Percentiles rank a stretch among this genome's conserved stretches.
Conservation (phyloP, 2,329 filamentous ascomycete species). For the Colletotrichum sp. region DNA sequence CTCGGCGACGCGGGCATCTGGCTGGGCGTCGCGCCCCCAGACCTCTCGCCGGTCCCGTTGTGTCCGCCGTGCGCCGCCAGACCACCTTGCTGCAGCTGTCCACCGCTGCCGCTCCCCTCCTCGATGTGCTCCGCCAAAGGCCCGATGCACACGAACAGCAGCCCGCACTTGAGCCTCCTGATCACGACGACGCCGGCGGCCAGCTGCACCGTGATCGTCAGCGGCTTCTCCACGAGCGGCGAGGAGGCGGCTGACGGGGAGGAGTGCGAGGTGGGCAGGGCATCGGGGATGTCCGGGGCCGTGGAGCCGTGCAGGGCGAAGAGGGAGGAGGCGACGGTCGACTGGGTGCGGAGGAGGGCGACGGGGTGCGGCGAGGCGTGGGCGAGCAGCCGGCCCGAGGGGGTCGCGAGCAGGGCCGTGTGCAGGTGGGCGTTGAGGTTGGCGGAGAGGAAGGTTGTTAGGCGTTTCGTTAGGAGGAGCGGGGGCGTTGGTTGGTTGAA, state of each 20-base stretch:
- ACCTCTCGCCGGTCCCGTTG: slow-evolving; percentile 23
- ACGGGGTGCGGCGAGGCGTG: slow-evolving; percentile 60
- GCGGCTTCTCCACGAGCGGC: slow-evolving; percentile 31
- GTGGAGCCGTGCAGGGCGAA: slow-evolving; percentile 61
- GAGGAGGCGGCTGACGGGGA: slow-evolving; percentile 24
- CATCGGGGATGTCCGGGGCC: slow-evolving; percentile 44
- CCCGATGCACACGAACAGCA: slow-evolving; percentile 67
- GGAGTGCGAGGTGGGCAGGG: slow-evolving; percentile 40
- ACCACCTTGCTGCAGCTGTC: slow-evolving; percentile 16
- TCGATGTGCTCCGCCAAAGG: slow-evolving; percentile 37
- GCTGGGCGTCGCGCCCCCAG: slow-evolving; percentile 30
- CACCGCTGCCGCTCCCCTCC: not conserved
- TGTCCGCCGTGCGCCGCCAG: not conserved
- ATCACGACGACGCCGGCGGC: slow-evolving; percentile 64
- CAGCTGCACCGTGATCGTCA: slow-evolving; percentile 63
- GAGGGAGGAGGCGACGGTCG: slow-evolving; percentile 67
- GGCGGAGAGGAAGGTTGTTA: slow-evolving; percentile 64
- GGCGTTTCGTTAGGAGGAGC: slow-evolving; percentile 68
- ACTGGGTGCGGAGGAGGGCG: slow-evolving; percentile 63
- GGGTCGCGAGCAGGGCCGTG: slow-evolving; percentile 64
- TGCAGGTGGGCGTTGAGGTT: slow-evolving; percentile 63
- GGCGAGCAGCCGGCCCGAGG: slow-evolving; percentile 67
- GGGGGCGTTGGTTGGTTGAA: slow-evolving; percentile 51
- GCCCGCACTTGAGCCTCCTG: slow-evolving; percentile 59
- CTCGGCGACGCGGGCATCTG: slow-evolving; percentile 38